A percentile compares a stretch with the other conserved stretches of the same genome.
phyloP scores from a whole-genome alignment of 306 rosid species.

The Abrus precatorius region DNA sequence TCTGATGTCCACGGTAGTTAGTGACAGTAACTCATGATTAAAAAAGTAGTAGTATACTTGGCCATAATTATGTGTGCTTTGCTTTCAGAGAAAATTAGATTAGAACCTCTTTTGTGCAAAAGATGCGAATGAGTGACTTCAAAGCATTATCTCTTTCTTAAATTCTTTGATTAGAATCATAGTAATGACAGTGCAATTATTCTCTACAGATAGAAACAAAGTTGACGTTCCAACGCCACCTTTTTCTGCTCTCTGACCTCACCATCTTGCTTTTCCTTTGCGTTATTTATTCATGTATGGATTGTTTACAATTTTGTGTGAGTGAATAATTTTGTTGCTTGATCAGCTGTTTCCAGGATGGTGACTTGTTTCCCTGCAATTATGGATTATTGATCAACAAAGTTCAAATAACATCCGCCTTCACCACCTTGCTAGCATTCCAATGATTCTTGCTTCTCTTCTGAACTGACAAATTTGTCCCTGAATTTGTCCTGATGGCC shows the following conservation, averaged over 20 bases:
- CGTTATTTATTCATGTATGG: conserved; percentile 33
- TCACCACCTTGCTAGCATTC: conserved; percentile 20
- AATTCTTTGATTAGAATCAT: conserved; percentile 60
- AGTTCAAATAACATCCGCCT: conserved; percentile 35
- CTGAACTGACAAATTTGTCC: conserved; percentile 55
- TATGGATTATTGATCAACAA: conserved; percentile 51
- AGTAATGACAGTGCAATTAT: conserved; percentile 45
- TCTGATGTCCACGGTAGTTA: conserved; percentile 47
- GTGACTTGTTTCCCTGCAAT: conserved; percentile 49
- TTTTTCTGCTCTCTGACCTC: conserved; percentile 15
- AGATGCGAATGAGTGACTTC: conserved; percentile 68
- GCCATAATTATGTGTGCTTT: conserved; percentile 48
- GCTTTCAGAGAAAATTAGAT: conserved; percentile 51
- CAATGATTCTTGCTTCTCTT: conserved; percentile 21
- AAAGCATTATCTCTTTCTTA: conserved; percentile 59
- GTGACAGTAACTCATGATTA: conserved; percentile 48
- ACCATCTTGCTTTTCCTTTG: conserved; percentile 14
- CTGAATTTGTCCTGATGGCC: conserved; percentile 59
- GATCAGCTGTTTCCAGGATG: conserved; percentile 56
- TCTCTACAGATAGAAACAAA: conserved; percentile 53
- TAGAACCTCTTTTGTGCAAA: conserved; percentile 42
- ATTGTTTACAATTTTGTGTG: conserved; percentile 33
- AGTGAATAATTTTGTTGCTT: conserved; percentile 48
- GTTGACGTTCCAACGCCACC: conserved; percentile 64
- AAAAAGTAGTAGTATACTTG: conserved; percentile 9